Evolutionary conservation across 2,329 filamentous ascomycete genomes (phyloP).

Genomic region (Neoarthrinium moseri): DNA sequence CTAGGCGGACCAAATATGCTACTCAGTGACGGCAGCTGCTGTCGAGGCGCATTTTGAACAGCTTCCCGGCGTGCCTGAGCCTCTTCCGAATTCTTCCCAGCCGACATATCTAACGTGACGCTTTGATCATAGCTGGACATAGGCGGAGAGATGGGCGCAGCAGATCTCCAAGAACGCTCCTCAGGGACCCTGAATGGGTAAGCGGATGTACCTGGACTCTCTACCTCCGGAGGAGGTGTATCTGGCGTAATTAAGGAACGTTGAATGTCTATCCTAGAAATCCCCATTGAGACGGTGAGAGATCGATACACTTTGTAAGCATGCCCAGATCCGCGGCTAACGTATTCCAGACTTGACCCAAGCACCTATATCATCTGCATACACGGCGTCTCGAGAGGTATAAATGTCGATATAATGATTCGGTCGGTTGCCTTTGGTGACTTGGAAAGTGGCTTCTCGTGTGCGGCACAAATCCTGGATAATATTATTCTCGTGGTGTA

Average conservation of each 20-base stretch:
- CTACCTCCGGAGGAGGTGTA: constrained; percentile 51
- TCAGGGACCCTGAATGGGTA: constrained; percentile 45
- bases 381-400: background rate
- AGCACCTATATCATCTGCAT: background rate
- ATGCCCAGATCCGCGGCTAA: constrained; percentile 10
- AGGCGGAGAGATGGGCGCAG: constrained; percentile 48
- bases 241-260: constrained; percentile 50
- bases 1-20: constrained; percentile 54
- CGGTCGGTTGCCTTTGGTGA: background rate
- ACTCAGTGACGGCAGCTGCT: constrained; percentile 55
- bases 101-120: constrained; percentile 41
- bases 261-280: constrained; percentile 49
- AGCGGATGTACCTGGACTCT: constrained; percentile 49
- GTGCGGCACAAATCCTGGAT: background rate
- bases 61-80: constrained; percentile 33
- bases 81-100: constrained; percentile 37
- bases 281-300: constrained; percentile 50
- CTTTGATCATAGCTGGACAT: constrained; percentile 59
- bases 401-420: background rate
- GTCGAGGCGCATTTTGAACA: constrained; percentile 31
- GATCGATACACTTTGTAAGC: background rate
- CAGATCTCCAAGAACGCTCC: constrained; percentile 44
- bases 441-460: background rate
- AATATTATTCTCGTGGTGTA: background rate
- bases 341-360: background rate